Percentiles rank a stretch among this genome's conserved stretches.
These are phyloP conservation scores for Hypomontagnella monticulosa DNA, from an alignment of 495 filamentous ascomycete species.

Conservation along the genomic window DNA sequence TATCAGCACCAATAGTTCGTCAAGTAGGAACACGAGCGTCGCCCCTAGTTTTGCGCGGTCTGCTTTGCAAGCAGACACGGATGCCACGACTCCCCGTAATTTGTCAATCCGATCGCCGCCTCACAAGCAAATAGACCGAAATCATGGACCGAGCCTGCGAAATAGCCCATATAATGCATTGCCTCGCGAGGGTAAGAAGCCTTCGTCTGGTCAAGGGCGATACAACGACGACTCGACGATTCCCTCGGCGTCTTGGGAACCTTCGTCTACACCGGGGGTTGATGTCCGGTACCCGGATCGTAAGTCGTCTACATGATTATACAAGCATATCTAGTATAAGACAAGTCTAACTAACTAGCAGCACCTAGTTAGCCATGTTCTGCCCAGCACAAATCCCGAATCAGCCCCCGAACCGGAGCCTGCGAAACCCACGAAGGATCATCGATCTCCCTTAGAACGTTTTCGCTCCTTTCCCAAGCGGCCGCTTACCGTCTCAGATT, in stretches of 20 bases:
- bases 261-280: conserved; percentile 20
- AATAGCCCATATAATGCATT: background rate
- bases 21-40: background rate
- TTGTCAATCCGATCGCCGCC: background rate
- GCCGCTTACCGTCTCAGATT: conserved; percentile 87
- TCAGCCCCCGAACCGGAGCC: conserved; percentile 4
- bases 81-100: background rate
- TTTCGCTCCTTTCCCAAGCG: conserved; percentile 82
- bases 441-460: conserved; percentile 64
- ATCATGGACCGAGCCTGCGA: background rate
- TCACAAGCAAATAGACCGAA: background rate
- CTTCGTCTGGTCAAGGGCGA: background rate
- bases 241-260: background rate
- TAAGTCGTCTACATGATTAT: conserved; percentile 45
- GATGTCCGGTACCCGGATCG: conserved; percentile 57
- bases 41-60: conserved; percentile 11
- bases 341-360: conserved; percentile 66
- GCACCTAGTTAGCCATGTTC: conserved; percentile 70
- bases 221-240: conserved; percentile 22
- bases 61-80: background rate
- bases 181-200: background rate
- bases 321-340: conserved; percentile 1
- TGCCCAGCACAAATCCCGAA: conserved; percentile 34
- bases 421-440: conserved; percentile 33
- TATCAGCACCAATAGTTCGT: conserved; percentile 14